Evolutionary conservation across 106 monocot genomes (phyloP).

Genomic region (Acorus gramineus): DNA sequence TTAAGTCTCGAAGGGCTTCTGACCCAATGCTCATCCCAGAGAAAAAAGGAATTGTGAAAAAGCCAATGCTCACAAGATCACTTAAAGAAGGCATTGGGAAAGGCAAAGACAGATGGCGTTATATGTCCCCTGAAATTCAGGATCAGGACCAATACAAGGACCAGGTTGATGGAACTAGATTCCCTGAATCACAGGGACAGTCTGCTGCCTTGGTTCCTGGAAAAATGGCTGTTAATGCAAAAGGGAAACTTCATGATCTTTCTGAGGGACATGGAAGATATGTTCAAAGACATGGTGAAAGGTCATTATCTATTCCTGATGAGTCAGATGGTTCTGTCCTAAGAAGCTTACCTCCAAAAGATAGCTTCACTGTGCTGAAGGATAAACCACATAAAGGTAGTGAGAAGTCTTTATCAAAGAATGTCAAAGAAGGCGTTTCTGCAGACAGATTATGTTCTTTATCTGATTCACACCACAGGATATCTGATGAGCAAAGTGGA

Average conservation of each 20-base stretch:
- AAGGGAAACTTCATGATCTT: constrained; percentile 16
- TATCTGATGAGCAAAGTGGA: constrained; percentile 12
- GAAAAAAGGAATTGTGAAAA: constrained; percentile 34
- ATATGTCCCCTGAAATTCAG: constrained; percentile 20
- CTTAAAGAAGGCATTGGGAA: constrained; percentile 19
- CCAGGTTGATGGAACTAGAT: constrained; percentile 6
- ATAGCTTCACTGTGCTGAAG: constrained; percentile 13
- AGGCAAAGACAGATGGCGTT: constrained; percentile 8
- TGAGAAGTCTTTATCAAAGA: constrained; percentile 25
- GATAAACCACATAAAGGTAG: constrained; percentile 23
- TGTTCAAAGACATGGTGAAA: constrained; percentile 26
- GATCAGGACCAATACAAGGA: constrained; percentile 17
- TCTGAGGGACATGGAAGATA: constrained; percentile 21
- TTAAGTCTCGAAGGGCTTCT: constrained; percentile 27
- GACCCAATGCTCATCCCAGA: constrained; percentile 19
- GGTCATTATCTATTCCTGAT: constrained; percentile 18
- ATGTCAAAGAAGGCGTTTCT: constrained; percentile 8
- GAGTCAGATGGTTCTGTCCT: constrained; percentile 12
- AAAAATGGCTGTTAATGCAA: constrained; percentile 10
- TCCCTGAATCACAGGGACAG: constrained; percentile 8
- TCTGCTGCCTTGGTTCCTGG: constrained; percentile 8
- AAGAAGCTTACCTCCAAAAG: constrained; percentile 10
- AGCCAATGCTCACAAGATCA: constrained; percentile 20
- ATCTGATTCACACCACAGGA: constrained; percentile 24
- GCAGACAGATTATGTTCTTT: constrained; percentile 17